phyloP scores from a whole-genome alignment of 257 asterid genomes.

The Thymus quinquecostatus region DNA sequence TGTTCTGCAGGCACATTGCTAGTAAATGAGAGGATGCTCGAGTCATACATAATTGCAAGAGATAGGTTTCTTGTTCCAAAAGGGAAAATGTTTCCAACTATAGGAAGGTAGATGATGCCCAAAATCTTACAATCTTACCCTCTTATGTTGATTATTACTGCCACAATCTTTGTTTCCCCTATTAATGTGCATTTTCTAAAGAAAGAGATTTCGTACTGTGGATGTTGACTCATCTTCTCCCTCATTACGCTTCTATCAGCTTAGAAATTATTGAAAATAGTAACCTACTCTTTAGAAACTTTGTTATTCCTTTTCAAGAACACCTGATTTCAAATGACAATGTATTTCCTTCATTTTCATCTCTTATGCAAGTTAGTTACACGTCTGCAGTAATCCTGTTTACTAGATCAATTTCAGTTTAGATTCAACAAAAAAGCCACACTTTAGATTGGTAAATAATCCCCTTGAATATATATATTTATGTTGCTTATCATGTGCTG shows the following conservation, averaged over 20 bases:
- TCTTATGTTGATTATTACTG: slow-evolving; percentile 16
- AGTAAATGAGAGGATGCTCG: slow-evolving; percentile 97
- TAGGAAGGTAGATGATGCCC: slow-evolving; percentile 71
- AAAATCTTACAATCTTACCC: slow-evolving; percentile 15
- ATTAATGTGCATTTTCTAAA: slow-evolving; percentile 12
- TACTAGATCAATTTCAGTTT: not conserved
- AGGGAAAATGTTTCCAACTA: slow-evolving; percentile 95
- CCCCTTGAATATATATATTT: not conserved
- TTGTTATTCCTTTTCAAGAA: slow-evolving; percentile 5
- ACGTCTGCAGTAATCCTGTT: not conserved
- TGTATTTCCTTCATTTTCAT: slow-evolving; percentile 12
- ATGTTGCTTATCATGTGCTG: slow-evolving; percentile 23
- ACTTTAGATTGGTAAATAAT: not conserved
- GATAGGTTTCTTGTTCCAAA: slow-evolving; percentile 90
- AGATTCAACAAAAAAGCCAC: not conserved
- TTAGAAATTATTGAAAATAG: not conserved
- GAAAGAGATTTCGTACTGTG: not conserved
- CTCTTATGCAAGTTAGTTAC: slow-evolving; percentile 15
- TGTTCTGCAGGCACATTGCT: slow-evolving; percentile 85
- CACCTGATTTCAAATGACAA: not conserved
- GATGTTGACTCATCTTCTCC: slow-evolving; percentile 6
- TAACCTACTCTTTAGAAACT: slow-evolving; percentile 1
- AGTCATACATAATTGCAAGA: slow-evolving; percentile 96
- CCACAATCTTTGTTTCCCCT: slow-evolving; percentile 1
- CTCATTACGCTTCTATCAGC: not conserved